Percentiles rank a stretch among this genome's conserved stretches.
phyloP scores from a whole-genome alignment of 805 yeast genomes.

The Starmerella powellii region DNA sequence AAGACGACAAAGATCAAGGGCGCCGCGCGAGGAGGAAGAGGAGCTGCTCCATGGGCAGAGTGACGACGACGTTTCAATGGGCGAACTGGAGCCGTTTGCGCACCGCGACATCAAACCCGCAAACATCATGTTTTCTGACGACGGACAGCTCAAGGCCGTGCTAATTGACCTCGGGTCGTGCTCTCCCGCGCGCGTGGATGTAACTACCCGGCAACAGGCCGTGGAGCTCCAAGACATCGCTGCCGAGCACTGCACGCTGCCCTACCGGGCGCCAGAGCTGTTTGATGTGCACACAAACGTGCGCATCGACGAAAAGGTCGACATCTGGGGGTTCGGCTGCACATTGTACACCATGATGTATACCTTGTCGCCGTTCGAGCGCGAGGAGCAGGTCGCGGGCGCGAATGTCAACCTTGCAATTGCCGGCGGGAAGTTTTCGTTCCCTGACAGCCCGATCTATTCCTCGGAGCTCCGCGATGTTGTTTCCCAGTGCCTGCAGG shows the following conservation, averaged over 20 bases:
- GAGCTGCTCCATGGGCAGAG: slow-evolving; percentile 12
- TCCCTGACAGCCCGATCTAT: slow-evolving; percentile 45
- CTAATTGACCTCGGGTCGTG: slow-evolving; percentile 79
- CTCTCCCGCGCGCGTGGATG: slow-evolving; percentile 43
- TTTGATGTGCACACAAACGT: slow-evolving; percentile 60
- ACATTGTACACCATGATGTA: slow-evolving; percentile 65
- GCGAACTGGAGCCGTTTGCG: slow-evolving; percentile 47
- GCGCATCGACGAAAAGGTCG: slow-evolving; percentile 60
- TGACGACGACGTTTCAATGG: slow-evolving; percentile 24
- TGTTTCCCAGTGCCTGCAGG: slow-evolving; percentile 47
- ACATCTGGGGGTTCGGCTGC: slow-evolving; percentile 89
- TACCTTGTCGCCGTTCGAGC: slow-evolving; percentile 75
- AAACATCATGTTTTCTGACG: slow-evolving; percentile 66
- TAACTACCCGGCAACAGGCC: slow-evolving; percentile 56
- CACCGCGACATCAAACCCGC: slow-evolving; percentile 87
- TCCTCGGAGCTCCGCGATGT: slow-evolving; percentile 44
- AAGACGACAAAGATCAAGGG: too few relatives aligned
- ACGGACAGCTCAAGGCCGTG: slow-evolving; percentile 61
- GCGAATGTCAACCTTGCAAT: slow-evolving; percentile 72
- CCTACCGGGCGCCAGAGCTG: slow-evolving; percentile 84
- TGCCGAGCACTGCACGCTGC: slow-evolving; percentile 72
- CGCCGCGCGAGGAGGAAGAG: slow-evolving; percentile 3
- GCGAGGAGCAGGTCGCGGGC: slow-evolving; percentile 68
- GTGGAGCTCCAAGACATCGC: slow-evolving; percentile 67
- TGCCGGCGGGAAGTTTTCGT: slow-evolving; percentile 47